Evolutionary conservation across 306 rosid genomes (phyloP).

Genomic region (Adenanthera pavonina): DNA sequence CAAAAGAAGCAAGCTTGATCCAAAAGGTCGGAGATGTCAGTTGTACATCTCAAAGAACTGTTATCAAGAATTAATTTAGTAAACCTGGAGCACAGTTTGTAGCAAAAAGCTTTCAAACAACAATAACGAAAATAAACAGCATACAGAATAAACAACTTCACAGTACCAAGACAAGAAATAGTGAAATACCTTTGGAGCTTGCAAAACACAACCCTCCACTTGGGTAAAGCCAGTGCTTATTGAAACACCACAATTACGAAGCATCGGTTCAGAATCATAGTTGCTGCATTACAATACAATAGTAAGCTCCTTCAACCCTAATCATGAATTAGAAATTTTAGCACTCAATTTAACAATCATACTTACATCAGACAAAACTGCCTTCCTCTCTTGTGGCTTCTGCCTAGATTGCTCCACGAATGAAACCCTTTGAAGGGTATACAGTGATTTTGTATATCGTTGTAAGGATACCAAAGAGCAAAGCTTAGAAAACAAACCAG

Average conservation of each 20-base stretch:
- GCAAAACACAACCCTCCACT: conserved; percentile 89
- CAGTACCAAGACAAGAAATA: background rate
- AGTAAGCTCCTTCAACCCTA: background rate
- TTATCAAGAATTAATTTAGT: background rate
- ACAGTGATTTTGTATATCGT: conserved; percentile 81
- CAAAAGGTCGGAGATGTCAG: background rate
- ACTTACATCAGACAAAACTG: conserved; percentile 66
- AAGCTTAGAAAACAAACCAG: conserved; percentile 51
- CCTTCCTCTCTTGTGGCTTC: conserved; percentile 91
- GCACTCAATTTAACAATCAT: background rate
- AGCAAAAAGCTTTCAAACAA: background rate
- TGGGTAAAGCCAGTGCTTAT: conserved; percentile 60
- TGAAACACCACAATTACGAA: conserved; percentile 66
- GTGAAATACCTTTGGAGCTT: conserved; percentile 77
- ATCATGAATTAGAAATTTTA: background rate
- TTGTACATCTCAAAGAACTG: background rate
- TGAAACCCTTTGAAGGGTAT: conserved; percentile 81
- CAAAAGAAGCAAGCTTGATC: background rate
- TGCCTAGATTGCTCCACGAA: conserved; percentile 92
- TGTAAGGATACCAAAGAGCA: conserved; percentile 84
- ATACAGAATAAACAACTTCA: background rate
- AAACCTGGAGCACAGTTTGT: background rate
- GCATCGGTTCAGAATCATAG: conserved; percentile 80
- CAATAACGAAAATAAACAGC: background rate
- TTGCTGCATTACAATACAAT: conserved; percentile 53